Evolutionary conservation across 2,329 filamentous ascomycete genomes (phyloP), one percentile per base, ranked within the genome.

Genomic region (Trichoderma semiorbis): DNA sequence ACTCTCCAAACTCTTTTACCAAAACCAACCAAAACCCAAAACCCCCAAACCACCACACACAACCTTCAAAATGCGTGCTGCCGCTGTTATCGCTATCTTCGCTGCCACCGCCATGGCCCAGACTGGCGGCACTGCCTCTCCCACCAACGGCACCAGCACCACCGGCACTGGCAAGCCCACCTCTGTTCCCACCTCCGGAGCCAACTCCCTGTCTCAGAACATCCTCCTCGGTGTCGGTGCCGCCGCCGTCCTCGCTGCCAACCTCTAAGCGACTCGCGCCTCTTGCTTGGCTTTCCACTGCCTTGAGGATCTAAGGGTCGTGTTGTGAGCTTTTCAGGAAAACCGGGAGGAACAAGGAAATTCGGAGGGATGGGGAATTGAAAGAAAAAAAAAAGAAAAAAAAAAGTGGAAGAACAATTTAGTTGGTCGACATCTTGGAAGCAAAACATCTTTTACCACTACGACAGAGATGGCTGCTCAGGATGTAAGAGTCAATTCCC

Each of bases 61-160:
- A 70, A 63, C 68, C 68, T 43, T 63, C 72, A 75, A 69, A 68
- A 76, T 76, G 75, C 75, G 75, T 68, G 68, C 70, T 70, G 70
- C 67, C 21, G 50, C 73, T 53, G 47, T 71, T 34, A 14, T 76
- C 71, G 61, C 73, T 24, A 70, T 72, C 72, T 67, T 77, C 71
- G 75, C 75, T 63, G 61, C 71, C 71, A 63, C 69, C 67, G 69
- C 71, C 71, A 62, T 68, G 53, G 68, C 71, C 43, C 47, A 68
- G 66, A 66, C 71, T 34, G 64, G 50, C 34, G 69, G 69, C 26
- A 18, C 26, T 66, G 61, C 71, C n/a, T 39, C 53, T 66, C 68
- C 71, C 32, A 72, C 71, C 63, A 64, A 60, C 68, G 69, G 60
- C 62, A 53, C 36, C 62, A 67, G 7, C 68, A 26, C 30, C 36